Conservation (phyloP, 2,329 filamentous ascomycete genomes). For the Colletotrichum cuscutae region DNA sequence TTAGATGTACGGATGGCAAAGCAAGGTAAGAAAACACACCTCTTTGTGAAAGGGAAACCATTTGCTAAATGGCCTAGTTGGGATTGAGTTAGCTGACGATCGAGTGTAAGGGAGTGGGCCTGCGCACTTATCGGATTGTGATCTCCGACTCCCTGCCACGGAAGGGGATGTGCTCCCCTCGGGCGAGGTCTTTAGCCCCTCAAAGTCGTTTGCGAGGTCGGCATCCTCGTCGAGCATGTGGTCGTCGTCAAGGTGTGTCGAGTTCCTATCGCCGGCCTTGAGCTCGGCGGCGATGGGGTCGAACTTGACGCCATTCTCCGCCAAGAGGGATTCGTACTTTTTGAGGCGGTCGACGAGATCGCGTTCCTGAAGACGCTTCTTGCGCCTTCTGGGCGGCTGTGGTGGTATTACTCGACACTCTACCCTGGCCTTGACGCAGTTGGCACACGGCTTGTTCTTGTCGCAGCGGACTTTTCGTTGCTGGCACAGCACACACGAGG, state of each 20-base stretch:
- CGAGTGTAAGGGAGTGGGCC: background rate
- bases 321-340: slow-evolving; percentile 74
- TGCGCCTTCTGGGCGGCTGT: slow-evolving; percentile 66
- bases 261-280: slow-evolving; percentile 43
- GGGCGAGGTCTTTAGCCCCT: slow-evolving; percentile 63
- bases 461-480: slow-evolving; percentile 82
- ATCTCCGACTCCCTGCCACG: slow-evolving; percentile 37
- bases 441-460: slow-evolving; percentile 76
- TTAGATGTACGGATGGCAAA: slow-evolving; percentile 1
- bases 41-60: slow-evolving; percentile 66
- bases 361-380: slow-evolving; percentile 75
- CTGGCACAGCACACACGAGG: slow-evolving; percentile 78
- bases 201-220: slow-evolving; percentile 66
- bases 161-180: slow-evolving; percentile 52
- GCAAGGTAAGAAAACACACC: slow-evolving; percentile 44
- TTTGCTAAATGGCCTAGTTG: slow-evolving; percentile 45
- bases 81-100: slow-evolving; percentile 5
- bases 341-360: slow-evolving; percentile 76
- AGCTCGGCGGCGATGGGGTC: slow-evolving; percentile 70
- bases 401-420: slow-evolving; percentile 71
- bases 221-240: slow-evolving; percentile 59
- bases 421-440: slow-evolving; percentile 71
- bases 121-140: slow-evolving; percentile 41
- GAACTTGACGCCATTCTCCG: slow-evolving; percentile 74
- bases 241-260: slow-evolving; percentile 21